phyloP scores from a whole-genome alignment of 352 stramenopile species.

The Nothophytophthora sp. region DNA sequence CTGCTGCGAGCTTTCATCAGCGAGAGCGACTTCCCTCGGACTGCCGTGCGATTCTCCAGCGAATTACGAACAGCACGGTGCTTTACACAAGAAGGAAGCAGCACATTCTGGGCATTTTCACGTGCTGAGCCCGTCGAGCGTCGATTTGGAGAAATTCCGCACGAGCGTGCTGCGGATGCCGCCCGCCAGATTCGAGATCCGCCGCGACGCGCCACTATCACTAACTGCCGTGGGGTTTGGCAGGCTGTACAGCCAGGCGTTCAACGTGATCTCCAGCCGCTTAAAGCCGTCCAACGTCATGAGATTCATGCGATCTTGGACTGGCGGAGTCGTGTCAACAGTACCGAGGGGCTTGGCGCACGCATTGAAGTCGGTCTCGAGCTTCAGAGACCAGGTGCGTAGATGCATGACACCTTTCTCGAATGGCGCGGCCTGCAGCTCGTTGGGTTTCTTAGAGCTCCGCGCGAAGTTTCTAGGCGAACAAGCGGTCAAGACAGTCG shows the following conservation, averaged over 20 bases:
- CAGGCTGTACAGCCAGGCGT: conserved; percentile 29
- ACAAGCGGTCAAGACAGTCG: neutral
- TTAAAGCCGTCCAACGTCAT: conserved; percentile 38
- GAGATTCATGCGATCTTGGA: conserved; percentile 23
- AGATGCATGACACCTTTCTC: conserved; percentile 50
- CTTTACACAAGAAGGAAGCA: no score
- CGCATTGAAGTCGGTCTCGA: conserved; percentile 60
- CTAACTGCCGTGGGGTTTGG: neutral
- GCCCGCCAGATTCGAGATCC: conserved; percentile 25
- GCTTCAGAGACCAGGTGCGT: conserved; percentile 42
- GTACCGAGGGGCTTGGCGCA: conserved; percentile 14
- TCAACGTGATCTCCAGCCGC: conserved; percentile 36
- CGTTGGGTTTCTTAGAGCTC: conserved; percentile 46
- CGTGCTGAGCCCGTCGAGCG: no score
- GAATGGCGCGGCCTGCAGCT: conserved; percentile 40
- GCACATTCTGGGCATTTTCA: no score
- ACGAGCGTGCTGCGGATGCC: conserved; percentile 32
- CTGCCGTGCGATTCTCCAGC: no score
- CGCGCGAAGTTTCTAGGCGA: conserved; percentile 21
- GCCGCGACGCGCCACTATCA: conserved; percentile 16
- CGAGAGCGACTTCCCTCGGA: no score
- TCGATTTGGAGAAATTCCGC: conserved; percentile 26
- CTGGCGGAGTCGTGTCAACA: neutral
- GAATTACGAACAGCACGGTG: no score
- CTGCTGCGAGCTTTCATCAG: no score